phyloP scores from a whole-genome alignment of 441 rosid species.

The Metrosideros polymorpha region DNA sequence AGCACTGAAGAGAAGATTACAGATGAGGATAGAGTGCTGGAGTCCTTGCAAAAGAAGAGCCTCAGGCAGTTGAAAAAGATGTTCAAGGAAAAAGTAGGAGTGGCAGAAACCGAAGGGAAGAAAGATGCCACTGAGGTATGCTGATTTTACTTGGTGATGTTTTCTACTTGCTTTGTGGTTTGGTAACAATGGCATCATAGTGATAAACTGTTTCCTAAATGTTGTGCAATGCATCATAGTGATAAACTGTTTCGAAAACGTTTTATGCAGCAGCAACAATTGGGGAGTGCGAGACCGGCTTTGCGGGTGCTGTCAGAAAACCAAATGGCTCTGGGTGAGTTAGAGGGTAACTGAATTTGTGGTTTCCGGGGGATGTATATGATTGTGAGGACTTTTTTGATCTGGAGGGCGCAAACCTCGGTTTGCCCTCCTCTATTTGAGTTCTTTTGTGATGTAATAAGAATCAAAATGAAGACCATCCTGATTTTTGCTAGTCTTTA shows the following conservation, averaged over 20 bases:
- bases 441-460: neutral
- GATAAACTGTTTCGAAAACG: neutral
- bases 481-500: neutral
- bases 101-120: slow-evolving; percentile 1
- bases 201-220: neutral
- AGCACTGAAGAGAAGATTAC: neutral
- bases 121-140: neutral
- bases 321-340: slow-evolving; percentile 5
- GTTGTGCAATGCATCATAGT: neutral
- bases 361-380: neutral
- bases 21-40: neutral
- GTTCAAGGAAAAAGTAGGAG: slow-evolving; percentile 17
- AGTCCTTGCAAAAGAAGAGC: slow-evolving; percentile 13
- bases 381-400: neutral
- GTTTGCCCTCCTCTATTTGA: slow-evolving; percentile 3
- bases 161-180: neutral
- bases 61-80: slow-evolving; percentile 31
- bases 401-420: slow-evolving; percentile 9
- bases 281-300: slow-evolving; percentile 20
- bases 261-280: neutral
- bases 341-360: slow-evolving; percentile 1
- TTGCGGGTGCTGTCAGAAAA: slow-evolving; percentile 24
- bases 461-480: neutral
- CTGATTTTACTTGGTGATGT: neutral
- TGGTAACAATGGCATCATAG: neutral